Percentiles rank a stretch among this genome's conserved stretches.
Evolutionary conservation across 1,284 basidiomycete species (phyloP).

Genomic region (Cutaneotrichosporon sp.): DNA sequence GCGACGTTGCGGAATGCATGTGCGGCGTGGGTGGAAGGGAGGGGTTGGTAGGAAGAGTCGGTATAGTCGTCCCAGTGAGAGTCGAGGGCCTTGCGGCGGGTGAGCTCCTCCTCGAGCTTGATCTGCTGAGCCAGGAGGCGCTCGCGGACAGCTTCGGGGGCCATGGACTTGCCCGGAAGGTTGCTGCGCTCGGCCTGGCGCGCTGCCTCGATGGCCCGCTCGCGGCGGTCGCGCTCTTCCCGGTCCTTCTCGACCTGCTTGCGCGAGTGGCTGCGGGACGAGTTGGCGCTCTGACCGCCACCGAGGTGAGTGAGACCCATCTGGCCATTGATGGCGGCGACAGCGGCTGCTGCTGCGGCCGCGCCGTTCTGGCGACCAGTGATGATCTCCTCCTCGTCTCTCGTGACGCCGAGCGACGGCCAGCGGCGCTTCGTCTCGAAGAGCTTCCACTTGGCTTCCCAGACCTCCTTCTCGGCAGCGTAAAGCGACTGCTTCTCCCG

Average conservation of each 20-base stretch:
- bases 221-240: constrained; percentile 46
- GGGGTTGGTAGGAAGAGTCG: constrained; percentile 73
- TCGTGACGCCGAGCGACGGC: constrained; percentile 66
- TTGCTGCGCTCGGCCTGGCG: constrained; percentile 28
- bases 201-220: constrained; percentile 37
- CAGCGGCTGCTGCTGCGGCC: constrained; percentile 58
- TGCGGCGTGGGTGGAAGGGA: constrained; percentile 56
- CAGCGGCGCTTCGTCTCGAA: constrained; percentile 78
- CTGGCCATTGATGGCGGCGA: constrained; percentile 27
- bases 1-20: constrained; percentile 51
- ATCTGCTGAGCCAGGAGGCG: constrained; percentile 64
- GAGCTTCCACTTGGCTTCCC: constrained; percentile 74
- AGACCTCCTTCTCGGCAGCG: constrained; percentile 65
- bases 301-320: constrained; percentile 10
- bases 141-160: constrained; percentile 57
- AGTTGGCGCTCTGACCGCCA: constrained; percentile 32
- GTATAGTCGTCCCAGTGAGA: constrained; percentile 82
- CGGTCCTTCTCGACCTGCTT: constrained; percentile 43
- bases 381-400: constrained; percentile 72
- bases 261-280: constrained; percentile 24
- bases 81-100: constrained; percentile 64
- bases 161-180: constrained; percentile 38
- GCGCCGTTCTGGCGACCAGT: constrained; percentile 59
- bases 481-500: constrained; percentile 67
- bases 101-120: constrained; percentile 68